Evolutionary conservation across 1,284 basidiomycete species (phyloP), one percentile per base, ranked within the genome.

Genomic region (Spongiforma sp.): DNA sequence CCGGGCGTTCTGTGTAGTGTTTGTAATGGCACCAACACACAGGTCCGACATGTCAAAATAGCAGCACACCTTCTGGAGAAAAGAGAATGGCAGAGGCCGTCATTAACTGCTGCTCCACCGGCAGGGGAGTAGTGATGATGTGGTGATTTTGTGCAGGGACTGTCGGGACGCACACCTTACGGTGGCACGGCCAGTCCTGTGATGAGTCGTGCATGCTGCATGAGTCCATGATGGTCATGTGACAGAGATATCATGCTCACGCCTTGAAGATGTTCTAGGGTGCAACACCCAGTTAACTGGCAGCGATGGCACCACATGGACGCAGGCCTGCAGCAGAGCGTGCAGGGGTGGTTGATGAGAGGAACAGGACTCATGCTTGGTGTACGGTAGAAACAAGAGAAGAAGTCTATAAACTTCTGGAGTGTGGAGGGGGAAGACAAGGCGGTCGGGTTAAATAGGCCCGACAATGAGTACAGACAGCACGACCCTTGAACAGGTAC

Each of bases 241-340:
- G 65, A 53, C 60, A 55, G 48, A 57, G 48, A 28, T 55, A 34
- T 2, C n/a, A 26, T 15, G 78, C 89, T 68, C 72, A 93, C 91
- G 60, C 73, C 81, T 62, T 86, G 82, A 28, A 91, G 28, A 19
- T 93, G 91, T 65, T 91, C 88, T 41, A 89, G 82, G 15, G 86
- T 82, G 77, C 91, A 93, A 70, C 93, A 93, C 89, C 89, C 93
- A 1, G 86, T 83, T 54, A 79, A 82, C 69, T 93, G 89, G 77
- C 91, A 93, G 60, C 90, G 89, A 70, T 88, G 88, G 74, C 92
- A 93, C 91, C 91, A 93, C 85, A 91, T 88, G 9, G 89, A 86
- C 6, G 91, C 93, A 36, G 89, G 80, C 46, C 81, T 79, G 73
- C 81, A 84, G 79, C 92, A 93, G n/a, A 91, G 77, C 9, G 81